Conservation (phyloP, 208 protist species). For the Acanthamoeba lenticulata region DNA sequence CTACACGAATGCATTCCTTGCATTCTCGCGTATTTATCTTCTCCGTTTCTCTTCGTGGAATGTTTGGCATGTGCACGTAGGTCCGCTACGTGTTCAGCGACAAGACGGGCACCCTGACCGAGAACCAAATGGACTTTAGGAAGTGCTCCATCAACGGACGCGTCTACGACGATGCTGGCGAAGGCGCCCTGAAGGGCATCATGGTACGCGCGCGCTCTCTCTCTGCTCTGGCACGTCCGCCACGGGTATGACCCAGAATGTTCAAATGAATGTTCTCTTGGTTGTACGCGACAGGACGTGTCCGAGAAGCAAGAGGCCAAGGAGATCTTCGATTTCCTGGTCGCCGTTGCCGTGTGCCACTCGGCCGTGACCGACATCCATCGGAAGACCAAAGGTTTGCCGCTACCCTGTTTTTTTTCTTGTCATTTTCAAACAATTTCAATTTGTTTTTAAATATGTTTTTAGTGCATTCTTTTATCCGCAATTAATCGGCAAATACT, state of each 20-base stretch:
- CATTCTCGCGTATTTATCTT: not conserved
- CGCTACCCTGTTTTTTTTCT: not conserved
- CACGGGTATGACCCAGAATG: not conserved
- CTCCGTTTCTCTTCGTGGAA: not conserved
- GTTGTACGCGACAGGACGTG: not conserved
- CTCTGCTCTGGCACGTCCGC: not conserved
- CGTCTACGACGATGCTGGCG: not conserved
- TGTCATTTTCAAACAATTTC: not conserved
- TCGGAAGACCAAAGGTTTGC: not conserved
- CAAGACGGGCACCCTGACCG: slow-evolving; percentile 85
- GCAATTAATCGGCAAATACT: not conserved
- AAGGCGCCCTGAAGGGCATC: slow-evolving; percentile 49
- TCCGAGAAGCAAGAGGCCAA: not conserved
- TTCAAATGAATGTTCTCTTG: not conserved
- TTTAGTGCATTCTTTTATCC: not conserved
- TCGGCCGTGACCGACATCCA: slow-evolving; percentile 28
- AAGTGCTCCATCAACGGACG: slow-evolving; percentile 80
- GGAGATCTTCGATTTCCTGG: slow-evolving; percentile 54
- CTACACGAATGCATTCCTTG: too few relatives aligned
- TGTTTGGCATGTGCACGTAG: slow-evolving; percentile 56
- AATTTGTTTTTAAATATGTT: not conserved
- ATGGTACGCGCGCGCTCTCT: not conserved
- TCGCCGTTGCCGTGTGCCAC: slow-evolving; percentile 66
- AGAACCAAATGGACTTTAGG: slow-evolving; percentile 83
- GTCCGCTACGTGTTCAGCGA: slow-evolving; percentile 83